Base-by-base conservation (phyloP, 1,139 yeast genomes). In the Yamadazyma jaroonii region DNA sequence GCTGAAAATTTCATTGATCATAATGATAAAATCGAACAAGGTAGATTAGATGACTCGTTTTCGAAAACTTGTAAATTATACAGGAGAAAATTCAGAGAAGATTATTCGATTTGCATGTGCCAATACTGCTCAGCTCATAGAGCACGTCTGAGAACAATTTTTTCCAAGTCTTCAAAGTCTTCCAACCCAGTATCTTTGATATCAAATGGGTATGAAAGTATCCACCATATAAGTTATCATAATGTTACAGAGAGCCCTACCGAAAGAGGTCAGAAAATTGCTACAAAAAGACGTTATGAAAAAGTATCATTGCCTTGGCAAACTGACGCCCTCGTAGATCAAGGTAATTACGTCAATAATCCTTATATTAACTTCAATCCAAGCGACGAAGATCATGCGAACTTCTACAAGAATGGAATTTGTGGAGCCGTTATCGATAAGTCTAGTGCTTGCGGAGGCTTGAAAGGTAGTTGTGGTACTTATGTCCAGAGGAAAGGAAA, bases 21-120 rank as follows among this genome's bases (percentile, higher is more conserved):
- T 36, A 38, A 51, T 38, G 57, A 52, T 32, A 46, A 43, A 28
- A 38, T 54, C 9, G 54, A 52, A 28, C 47, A 45, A 27, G 40
- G 35, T 8, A 29, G 45, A 23, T 34, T 54, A 12, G 40, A 42
- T 25, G 22, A 29, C 11, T 33, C 37, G 6, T 54, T 46, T 36
- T 47, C 40, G 22, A 30, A 25, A 6, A 53, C 59, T 9, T 40
- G 48, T 21, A 36, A 40, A 26, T 6, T 32, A 6, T 54, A 40
- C 36, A 42, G 43, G 33, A 15, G 17, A 12, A 22, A 9, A 27
- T 50, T 25, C 32, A 36, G 38, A 9, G 41, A 41, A n/a, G 52
- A 50, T 10, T 53, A 53, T 31, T 35, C 47, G 6, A 35, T 43
- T 20, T 46, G 49, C 28, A 26, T 31, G 24, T 46, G 49, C 29